Evolutionary conservation across 495 filamentous ascomycete species (phyloP), one percentile per base, ranked within the genome.

Genomic region (Lichenothelia convexa): DNA sequence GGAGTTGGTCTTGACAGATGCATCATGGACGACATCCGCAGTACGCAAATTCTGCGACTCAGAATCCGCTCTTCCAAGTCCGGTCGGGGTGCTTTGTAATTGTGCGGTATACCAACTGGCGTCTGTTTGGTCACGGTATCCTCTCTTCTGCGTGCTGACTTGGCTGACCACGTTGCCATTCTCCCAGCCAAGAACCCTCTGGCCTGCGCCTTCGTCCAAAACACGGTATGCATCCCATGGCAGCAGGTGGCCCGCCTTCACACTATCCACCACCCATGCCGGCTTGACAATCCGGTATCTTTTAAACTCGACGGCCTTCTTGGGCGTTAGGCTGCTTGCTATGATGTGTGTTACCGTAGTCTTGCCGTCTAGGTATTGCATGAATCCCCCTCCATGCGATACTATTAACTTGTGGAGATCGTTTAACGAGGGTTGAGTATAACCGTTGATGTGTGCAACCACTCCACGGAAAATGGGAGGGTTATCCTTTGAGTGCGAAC

Each of bases 301-400:
- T 16, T 59, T 62, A 43, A 91, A 93, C 42, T 94, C 89, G 21
- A 80, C 71, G 20, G 70, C 67, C 50, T 97, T 97, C 63, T 93
- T 95, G 0, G 80, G 81, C 2, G 89, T 87, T 22, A 97, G 64
- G 36, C 72, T 75, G 31, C 79, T 83, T 4, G 87, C 84, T 48
- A 97, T 84, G 47, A 97, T 91, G 54, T 95, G 91, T 2, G 89
- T 97, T 0, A 84, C 83, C 45, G 72, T 70, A 0, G 86, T 94
- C 62, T 94, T 95, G 23, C 76, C 75, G 50, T 89, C 82, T n/a
- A 95, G 63, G 50, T 94, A 93, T 51, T 94, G 87, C 36, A 91
- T 69, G 48, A 93, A 94, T 1, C 78, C 81, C 18, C 86, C 89
- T 9, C 89, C 87, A 71, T 95, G 73, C 44, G 70, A 73, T 23